Evolutionary conservation across 164 flowering plant genomes (phyloP).

Genomic region (Sedum album): DNA sequence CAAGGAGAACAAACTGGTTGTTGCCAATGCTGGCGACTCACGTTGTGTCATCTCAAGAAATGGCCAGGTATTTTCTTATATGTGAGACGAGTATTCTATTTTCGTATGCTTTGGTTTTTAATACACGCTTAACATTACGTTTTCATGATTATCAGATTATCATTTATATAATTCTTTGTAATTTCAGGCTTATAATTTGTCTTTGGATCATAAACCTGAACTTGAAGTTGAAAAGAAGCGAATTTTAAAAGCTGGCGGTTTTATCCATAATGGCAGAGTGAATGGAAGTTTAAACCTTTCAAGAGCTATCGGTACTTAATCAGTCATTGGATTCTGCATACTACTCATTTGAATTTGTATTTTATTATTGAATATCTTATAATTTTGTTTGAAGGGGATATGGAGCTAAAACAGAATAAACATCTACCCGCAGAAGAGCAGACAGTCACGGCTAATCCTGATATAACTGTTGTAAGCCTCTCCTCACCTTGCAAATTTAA

Average conservation of each 20-base stretch:
- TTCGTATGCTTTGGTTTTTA: background rate
- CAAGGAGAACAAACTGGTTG: conserved; percentile 69
- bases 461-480: conserved; percentile 61
- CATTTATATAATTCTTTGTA: background rate
- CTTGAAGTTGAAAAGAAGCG: conserved; percentile 91
- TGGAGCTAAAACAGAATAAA: conserved; percentile 97
- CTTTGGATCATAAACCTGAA: conserved; percentile 97
- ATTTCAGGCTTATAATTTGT: conserved; percentile 83
- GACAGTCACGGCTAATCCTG: conserved; percentile 89
- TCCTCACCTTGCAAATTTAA: background rate
- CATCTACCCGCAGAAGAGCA: conserved; percentile 84
- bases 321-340: background rate
- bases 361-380: background rate
- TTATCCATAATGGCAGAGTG: conserved; percentile 94
- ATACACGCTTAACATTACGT: background rate
- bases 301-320: conserved; percentile 81
- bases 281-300: conserved; percentile 96
- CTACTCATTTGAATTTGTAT: background rate
- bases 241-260: conserved; percentile 94
- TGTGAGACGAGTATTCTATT: background rate
- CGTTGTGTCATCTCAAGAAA: conserved; percentile 96
- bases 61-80: conserved; percentile 67
- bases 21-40: conserved; percentile 99
- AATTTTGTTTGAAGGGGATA: conserved; percentile 57
- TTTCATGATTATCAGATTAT: background rate